Base-by-base conservation (phyloP, 352 stramenopile genomes). In the Halophytophthora batemanensis region DNA sequence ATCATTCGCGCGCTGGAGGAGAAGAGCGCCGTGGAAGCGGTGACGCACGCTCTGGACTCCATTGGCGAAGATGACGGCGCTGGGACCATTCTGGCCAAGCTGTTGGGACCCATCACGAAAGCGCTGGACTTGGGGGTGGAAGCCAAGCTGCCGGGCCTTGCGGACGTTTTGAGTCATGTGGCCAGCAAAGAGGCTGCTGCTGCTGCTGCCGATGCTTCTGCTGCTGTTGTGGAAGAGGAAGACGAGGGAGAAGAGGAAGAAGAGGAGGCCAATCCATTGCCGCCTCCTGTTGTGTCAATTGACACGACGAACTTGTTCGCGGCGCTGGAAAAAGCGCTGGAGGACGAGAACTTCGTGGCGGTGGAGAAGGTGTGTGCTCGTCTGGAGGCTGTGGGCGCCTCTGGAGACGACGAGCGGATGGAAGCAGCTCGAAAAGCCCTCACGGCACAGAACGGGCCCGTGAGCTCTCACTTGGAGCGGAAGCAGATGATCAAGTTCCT, bases 401-500 rank as follows among this genome's bases (percentile, higher is more conserved):
- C 51, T 37, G 45, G 53, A 21, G 44, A 59, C 1, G 74, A 76
- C 19, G 59, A 59, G n/a, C 56, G 56, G 49, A 74, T 63, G 13
- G 31, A 29, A 5, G 52, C 66, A 29, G 75, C 73, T 22, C 61
- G 74, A 45, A 52, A 51, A 29, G 60, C 54, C 31, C 47, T 83
- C n/a, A 39, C 36, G 25, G 33, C 45, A 17, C 59, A 81, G 38
- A 57, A 61, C 2, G 55, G 59, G 35, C 54, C 70, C 45, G 56
- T 71, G 14, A 84, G 53, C 54, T 56, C 69, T 2, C 73, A 74
- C 52, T 71, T 66, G 6, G 79, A 90, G 44, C 77, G 80, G 10
- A 87, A 90, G 42, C 77, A 87, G 53, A 77, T 85, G 53, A 71
- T 90, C 33, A 90, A 90, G 53, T 87, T 88, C 33, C 35, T 90